phyloP scores from a whole-genome alignment of 2,329 filamentous ascomycete genomes.

The Trichoderma asperellum region DNA sequence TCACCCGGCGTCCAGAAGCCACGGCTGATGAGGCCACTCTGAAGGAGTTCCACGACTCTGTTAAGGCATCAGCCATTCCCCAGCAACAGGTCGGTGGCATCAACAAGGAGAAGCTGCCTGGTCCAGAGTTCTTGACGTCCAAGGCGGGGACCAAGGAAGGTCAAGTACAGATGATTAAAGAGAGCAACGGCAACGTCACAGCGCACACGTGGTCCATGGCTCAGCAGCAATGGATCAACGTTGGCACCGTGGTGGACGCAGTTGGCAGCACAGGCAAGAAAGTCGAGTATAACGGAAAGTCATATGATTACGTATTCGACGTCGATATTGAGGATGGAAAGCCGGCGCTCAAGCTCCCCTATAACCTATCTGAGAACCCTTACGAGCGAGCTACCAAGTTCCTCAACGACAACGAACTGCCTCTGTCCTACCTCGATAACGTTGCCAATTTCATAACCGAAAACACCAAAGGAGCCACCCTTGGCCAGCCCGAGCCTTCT shows the following conservation, averaged over 20 bases:
- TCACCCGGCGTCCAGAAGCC: conserved; percentile 72
- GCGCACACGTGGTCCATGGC: conserved; percentile 84
- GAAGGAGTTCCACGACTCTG: conserved; percentile 76
- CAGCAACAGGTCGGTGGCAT: conserved; percentile 81
- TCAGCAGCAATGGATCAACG: conserved; percentile 77
- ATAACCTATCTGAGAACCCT: conserved; percentile 88
- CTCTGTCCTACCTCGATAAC: conserved; percentile 84
- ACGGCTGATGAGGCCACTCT: conserved; percentile 70
- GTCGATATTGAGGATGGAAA: conserved; percentile 96
- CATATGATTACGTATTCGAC: conserved; percentile 96
- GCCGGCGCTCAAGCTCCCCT: conserved; percentile 89
- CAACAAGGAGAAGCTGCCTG: conserved; percentile 90
- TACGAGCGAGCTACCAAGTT: conserved; percentile 93
- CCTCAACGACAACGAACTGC: conserved; percentile 84
- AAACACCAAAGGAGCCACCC: conserved; percentile 83
- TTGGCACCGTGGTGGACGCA: conserved; percentile 93
- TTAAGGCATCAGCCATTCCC: conserved; percentile 83
- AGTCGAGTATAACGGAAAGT: conserved; percentile 76
- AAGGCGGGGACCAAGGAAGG: conserved; percentile 94
- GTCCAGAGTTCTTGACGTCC: conserved; percentile 79
- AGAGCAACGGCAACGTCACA: conserved; percentile 78
- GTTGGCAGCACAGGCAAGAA: conserved; percentile 82
- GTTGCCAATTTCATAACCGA: conserved; percentile 90
- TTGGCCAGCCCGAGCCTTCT: conserved; percentile 65
- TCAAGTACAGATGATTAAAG: conserved; percentile 88